A percentile compares a stretch with the other conserved stretches of the same genome.
phyloP scores from a whole-genome alignment of 305 asterid species.

The Fraxinus albicans region DNA sequence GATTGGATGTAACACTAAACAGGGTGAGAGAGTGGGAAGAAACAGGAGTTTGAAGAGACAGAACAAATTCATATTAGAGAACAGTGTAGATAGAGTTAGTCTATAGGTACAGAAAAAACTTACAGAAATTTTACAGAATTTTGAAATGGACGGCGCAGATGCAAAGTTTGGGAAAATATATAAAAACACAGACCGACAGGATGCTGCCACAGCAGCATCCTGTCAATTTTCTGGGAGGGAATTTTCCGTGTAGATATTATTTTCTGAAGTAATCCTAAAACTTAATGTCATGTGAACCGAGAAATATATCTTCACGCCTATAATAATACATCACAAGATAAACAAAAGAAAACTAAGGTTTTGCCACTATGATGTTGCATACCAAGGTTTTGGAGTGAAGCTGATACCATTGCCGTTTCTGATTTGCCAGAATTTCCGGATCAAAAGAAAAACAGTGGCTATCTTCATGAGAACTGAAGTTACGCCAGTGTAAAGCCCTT shows the following conservation, averaged over 20 bases:
- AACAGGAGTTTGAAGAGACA: not conserved
- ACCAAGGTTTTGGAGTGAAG: conserved; percentile 73
- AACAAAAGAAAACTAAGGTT: not conserved
- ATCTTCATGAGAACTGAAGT: conserved; percentile 46
- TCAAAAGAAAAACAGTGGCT: conserved; percentile 50
- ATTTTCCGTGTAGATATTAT: not conserved
- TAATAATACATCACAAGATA: not conserved
- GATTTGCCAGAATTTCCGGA: conserved; percentile 93
- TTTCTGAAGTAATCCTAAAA: not conserved
- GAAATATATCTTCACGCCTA: conserved; percentile 18
- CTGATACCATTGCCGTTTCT: conserved; percentile 94
- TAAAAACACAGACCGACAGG: too few relatives aligned
- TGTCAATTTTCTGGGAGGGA: too few relatives aligned
- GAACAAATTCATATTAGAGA: not conserved
- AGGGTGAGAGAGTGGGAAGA: not conserved
- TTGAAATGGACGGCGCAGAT: too few relatives aligned
- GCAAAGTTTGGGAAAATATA: too few relatives aligned
- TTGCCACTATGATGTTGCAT: conserved; percentile 31
- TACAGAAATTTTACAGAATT: too few relatives aligned
- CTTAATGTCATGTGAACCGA: not conserved
- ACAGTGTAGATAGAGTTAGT: not conserved
- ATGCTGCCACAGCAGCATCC: too few relatives aligned
- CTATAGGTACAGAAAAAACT: too few relatives aligned
- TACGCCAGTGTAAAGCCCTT: conserved; percentile 68
- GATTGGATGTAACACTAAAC: not conserved